Percentiles rank a stretch among this genome's conserved stretches.
phyloP scores from a whole-genome alignment of 371 early-diverging fungal genomes.

The Syncephalastrum contaminatum region DNA sequence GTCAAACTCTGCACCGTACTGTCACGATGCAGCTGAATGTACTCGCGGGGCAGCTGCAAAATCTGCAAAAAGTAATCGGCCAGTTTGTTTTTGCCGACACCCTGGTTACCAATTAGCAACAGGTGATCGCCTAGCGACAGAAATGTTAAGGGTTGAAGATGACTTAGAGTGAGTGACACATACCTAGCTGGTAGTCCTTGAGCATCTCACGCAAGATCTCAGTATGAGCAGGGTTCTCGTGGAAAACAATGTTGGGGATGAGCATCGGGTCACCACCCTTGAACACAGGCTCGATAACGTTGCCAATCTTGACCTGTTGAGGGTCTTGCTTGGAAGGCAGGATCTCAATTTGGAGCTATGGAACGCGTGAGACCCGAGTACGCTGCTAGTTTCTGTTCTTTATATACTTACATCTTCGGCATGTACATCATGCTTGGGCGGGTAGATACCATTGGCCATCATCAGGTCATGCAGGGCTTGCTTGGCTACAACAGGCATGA shows the following conservation, averaged over 20 bases:
- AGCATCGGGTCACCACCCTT: conserved; percentile 64
- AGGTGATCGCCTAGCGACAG: conserved; percentile 63
- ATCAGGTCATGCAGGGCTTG: conserved; percentile 68
- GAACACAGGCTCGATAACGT: conserved; percentile 54
- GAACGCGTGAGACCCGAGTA: neutral
- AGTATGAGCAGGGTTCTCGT: conserved; percentile 76
- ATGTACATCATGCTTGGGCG: conserved; percentile 32
- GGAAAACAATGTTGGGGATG: conserved; percentile 72
- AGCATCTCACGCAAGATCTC: conserved; percentile 70
- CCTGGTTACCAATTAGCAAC: conserved; percentile 77
- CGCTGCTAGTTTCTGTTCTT: neutral
- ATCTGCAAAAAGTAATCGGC: conserved; percentile 79
- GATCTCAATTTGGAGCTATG: conserved; percentile 54
- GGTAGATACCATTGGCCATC: conserved; percentile 57
- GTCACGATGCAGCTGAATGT: conserved; percentile 85
- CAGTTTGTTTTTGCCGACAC: conserved; percentile 85
- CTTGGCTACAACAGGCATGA: conserved; percentile 72
- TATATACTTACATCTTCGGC: conserved; percentile 30
- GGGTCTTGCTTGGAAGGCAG: conserved; percentile 54
- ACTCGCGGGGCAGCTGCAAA: conserved; percentile 74
- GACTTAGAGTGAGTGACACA: neutral
- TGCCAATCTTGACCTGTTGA: conserved; percentile 54
- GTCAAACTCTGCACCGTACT: conserved; percentile 84
- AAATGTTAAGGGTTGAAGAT: neutral
- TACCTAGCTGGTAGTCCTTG: conserved; percentile 65